These are phyloP conservation scores for Linaria vulgaris DNA, from an alignment of 257 asterid genomes.

Conservation along the genomic window DNA sequence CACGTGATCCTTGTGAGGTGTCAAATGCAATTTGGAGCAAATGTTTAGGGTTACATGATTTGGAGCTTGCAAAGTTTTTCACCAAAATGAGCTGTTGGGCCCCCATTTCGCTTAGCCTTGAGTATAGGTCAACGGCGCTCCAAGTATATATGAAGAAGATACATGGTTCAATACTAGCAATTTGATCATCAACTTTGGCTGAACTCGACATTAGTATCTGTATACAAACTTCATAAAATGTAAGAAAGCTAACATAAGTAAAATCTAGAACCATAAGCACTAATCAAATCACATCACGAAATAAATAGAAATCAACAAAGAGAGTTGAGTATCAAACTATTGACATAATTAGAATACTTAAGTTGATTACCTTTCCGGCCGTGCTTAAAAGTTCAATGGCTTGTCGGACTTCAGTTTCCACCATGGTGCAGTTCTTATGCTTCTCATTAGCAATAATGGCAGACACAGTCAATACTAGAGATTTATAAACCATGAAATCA, in stretches of 20 bases:
- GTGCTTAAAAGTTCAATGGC: constrained; percentile 66
- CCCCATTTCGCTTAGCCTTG: constrained; percentile 63
- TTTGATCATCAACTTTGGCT: constrained; percentile 38
- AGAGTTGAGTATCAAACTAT: not conserved
- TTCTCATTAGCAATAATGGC: constrained; percentile 73
- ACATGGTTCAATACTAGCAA: constrained; percentile 45
- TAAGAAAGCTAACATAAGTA: constrained; percentile 9
- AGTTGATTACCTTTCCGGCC: constrained; percentile 78
- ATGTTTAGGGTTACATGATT: constrained; percentile 58
- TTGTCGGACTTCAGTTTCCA: constrained; percentile 66
- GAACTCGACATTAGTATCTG: constrained; percentile 64
- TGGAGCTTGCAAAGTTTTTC: constrained; percentile 59
- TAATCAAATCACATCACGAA: not conserved
- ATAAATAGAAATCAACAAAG: not conserved
- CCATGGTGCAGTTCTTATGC: constrained; percentile 46
- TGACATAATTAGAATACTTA: not conserved
- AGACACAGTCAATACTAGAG: constrained; percentile 66
- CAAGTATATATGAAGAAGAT: constrained; percentile 77
- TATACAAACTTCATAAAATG: constrained; percentile 21
- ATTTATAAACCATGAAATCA: constrained; percentile 64
- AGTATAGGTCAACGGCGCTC: constrained; percentile 69
- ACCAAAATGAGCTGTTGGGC: constrained; percentile 69
- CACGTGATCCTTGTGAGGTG: constrained; percentile 73
- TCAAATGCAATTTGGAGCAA: constrained; percentile 80
- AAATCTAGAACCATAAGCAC: not conserved